A percentile compares a stretch with the other conserved stretches of the same genome.
These are phyloP conservation scores for Penicillium sclerotigenum DNA, from an alignment of 2,329 filamentous ascomycete genomes.

Conservation along the genomic window DNA sequence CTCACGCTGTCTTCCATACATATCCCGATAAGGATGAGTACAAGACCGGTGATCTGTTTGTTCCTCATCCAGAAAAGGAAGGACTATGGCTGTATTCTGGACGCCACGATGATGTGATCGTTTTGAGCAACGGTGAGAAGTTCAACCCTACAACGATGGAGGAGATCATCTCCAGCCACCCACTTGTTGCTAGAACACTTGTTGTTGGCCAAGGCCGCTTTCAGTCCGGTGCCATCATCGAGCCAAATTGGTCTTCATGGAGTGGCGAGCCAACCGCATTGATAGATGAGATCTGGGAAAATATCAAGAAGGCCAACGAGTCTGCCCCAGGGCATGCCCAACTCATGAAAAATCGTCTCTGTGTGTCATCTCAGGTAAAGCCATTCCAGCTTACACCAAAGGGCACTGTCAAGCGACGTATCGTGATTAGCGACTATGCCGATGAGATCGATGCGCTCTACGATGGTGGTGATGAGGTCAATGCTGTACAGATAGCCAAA, in stretches of 20 bases:
- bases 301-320: constrained; percentile 29
- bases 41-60: constrained; percentile 38
- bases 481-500: no score
- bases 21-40: constrained; percentile 34
- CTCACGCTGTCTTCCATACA: constrained; percentile 29
- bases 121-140: constrained; percentile 44
- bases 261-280: constrained; percentile 9
- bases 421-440: no score
- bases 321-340: constrained; percentile 40
- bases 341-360: constrained; percentile 42
- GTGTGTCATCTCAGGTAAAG: constrained; percentile 40
- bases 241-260: constrained; percentile 18
- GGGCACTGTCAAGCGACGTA: constrained; percentile 20
- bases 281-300: constrained; percentile 44
- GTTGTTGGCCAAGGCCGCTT: constrained; percentile 35
- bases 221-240: constrained; percentile 37
- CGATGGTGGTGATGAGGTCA: no score
- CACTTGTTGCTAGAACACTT: constrained; percentile 27
- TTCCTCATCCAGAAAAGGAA: constrained; percentile 32
- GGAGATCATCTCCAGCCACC: constrained; percentile 29
- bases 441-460: no score
- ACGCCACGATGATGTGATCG: constrained; percentile 42
- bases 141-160: constrained; percentile 44
- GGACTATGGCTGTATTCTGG: constrained; percentile 38
- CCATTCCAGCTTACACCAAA: constrained; percentile 48